phyloP scores from a whole-genome alignment of 2,329 filamentous ascomycete species.

The Alternaria gansuensis region DNA sequence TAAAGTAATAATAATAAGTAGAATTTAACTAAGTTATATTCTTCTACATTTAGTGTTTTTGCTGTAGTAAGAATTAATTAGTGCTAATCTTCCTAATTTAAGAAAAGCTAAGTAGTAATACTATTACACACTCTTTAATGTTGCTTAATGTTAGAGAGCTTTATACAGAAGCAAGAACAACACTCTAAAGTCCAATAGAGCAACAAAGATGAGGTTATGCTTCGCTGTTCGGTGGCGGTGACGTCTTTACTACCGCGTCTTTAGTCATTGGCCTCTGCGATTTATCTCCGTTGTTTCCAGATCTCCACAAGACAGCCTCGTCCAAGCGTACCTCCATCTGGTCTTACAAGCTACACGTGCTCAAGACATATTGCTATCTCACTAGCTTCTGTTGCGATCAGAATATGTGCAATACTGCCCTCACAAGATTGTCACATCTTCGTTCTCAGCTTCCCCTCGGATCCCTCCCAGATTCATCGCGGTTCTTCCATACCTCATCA shows the following conservation, averaged over 20 bases:
- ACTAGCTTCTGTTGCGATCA: not conserved
- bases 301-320: constrained; percentile 1
- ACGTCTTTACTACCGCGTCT: not conserved
- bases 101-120: not conserved
- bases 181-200: not conserved
- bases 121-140: not conserved
- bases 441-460: constrained; percentile 23
- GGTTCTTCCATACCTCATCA: constrained; percentile 39
- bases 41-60: constrained; percentile 1
- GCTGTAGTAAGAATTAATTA: constrained; percentile 10
- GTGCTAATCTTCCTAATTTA: constrained; percentile 17
- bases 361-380: not conserved
- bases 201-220: not conserved
- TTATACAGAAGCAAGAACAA: not conserved
- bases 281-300: constrained; percentile 10
- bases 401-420: constrained; percentile 16
- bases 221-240: not conserved
- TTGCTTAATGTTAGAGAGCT: not conserved
- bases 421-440: constrained; percentile 27
- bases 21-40: constrained; percentile 11
- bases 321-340: not conserved
- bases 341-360: not conserved
- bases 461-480: constrained; percentile 2
- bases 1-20: not conserved
- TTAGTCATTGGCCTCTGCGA: constrained; percentile 1